Evolutionary conservation across 2,329 filamentous ascomycete species (phyloP).

Genomic region (Graphium sp.): DNA sequence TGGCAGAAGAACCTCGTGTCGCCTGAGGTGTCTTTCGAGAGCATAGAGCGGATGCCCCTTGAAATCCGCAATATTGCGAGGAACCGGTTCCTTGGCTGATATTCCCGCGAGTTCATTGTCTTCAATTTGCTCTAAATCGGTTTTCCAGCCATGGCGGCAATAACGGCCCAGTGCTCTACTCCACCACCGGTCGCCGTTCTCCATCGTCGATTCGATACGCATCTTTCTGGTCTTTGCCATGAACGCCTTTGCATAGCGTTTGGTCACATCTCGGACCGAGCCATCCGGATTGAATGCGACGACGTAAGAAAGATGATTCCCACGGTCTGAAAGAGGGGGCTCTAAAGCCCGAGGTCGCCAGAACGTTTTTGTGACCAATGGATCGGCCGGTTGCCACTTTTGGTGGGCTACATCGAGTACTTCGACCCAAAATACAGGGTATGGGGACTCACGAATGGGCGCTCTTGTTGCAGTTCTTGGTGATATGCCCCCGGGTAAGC

Average conservation of each 20-base stretch:
- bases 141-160: conserved; percentile 17
- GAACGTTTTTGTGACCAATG: conserved; percentile 61
- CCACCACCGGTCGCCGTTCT: conserved; percentile 35
- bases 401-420: conserved; percentile 72
- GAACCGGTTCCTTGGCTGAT: conserved; percentile 67
- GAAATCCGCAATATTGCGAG: conserved; percentile 71
- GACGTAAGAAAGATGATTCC: conserved; percentile 69
- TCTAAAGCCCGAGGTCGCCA: conserved; percentile 65
- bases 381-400: conserved; percentile 83
- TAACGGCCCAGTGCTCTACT: conserved; percentile 30
- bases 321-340: conserved; percentile 59
- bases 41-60: conserved; percentile 75
- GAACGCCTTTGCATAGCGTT: conserved; percentile 73
- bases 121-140: conserved; percentile 71
- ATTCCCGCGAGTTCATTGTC: conserved; percentile 55
- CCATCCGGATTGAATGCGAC: conserved; percentile 73
- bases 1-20: conserved; percentile 68
- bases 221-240: conserved; percentile 75
- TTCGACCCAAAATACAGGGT: conserved; percentile 90
- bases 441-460: conserved; percentile 49
- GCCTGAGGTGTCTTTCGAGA: conserved; percentile 66
- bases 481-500: too few species aligned
- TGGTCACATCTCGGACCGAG: conserved; percentile 68
- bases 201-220: conserved; percentile 51
- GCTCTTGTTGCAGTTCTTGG: too few species aligned